These are phyloP conservation scores for Elongisporangium prolatum DNA, from an alignment of 352 stramenopile genomes.

Conservation along the genomic window DNA sequence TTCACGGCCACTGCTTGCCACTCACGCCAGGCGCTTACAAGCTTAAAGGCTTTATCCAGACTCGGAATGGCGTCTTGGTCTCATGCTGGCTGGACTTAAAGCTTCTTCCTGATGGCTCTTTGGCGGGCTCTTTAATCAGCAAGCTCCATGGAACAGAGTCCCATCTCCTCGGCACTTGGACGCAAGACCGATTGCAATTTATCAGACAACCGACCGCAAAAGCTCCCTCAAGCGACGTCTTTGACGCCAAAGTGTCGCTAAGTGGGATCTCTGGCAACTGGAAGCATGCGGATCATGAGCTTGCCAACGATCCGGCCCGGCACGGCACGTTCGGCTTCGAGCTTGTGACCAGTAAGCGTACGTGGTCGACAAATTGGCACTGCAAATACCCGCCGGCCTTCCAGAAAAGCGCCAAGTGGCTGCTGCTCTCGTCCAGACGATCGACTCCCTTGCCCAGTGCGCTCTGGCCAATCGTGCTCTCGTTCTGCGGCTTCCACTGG, in stretches of 20 bases:
- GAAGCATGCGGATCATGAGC: neutral
- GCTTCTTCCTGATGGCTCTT: neutral
- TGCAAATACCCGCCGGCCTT: neutral
- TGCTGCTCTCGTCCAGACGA: neutral
- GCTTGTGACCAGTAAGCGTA: neutral
- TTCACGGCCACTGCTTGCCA: neutral
- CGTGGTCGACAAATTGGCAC: neutral
- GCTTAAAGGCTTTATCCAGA: neutral
- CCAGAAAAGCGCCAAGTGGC: neutral
- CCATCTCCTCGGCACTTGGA: neutral
- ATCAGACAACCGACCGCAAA: neutral
- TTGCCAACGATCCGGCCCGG: neutral
- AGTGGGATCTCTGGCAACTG: neutral
- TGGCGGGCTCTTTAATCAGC: neutral
- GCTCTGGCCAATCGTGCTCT: neutral
- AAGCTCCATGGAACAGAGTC: neutral
- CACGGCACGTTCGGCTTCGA: neutral
- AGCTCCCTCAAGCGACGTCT: neutral
- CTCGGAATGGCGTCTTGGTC: neutral
- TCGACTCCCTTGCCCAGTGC: neutral
- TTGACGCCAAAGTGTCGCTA: neutral
- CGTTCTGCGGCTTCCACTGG: neutral
- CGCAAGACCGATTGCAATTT: neutral
- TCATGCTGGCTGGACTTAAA: neutral
- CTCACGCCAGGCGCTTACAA: neutral